Evolutionary conservation across 139 green algal genomes (phyloP).

Genomic region (Picochlorum sp.): DNA sequence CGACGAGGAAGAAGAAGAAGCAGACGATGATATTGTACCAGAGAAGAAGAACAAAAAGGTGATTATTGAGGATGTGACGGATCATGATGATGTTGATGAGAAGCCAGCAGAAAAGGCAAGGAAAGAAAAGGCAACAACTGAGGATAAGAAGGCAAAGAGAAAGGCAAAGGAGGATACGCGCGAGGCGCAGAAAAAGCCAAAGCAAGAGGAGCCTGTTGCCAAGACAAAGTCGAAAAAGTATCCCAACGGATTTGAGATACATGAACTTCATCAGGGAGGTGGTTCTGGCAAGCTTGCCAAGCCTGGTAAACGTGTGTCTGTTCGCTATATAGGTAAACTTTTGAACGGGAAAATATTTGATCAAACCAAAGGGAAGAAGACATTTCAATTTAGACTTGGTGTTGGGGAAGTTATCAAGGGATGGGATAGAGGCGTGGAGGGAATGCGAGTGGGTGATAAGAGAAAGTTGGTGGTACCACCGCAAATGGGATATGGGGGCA

Average conservation of each 20-base stretch:
- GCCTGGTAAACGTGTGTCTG: constrained; percentile 47
- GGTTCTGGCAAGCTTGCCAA: constrained; percentile 68
- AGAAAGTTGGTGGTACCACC: constrained; percentile 63
- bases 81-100: constrained; percentile 18
- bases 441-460: constrained; percentile 90
- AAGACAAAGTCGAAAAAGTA: constrained; percentile 32
- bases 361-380: constrained; percentile 53
- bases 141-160: constrained; percentile 5
- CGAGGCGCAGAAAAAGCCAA: background rate
- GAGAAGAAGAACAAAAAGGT: background rate
- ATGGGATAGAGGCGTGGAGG: constrained; percentile 75
- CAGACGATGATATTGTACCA: background rate
- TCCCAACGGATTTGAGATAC: constrained; percentile 71
- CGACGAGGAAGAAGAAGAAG: constrained; percentile 15
- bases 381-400: constrained; percentile 81
- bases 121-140: background rate
- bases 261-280: constrained; percentile 52
- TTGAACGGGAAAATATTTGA: constrained; percentile 86
- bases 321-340: constrained; percentile 73
- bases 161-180: too few species aligned
- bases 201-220: background rate
- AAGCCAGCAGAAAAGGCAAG: constrained; percentile 11
- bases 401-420: constrained; percentile 76
- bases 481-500: constrained; percentile 67
- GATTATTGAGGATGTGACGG: constrained; percentile 6